These are phyloP conservation scores for Batkoa obscura DNA, from an alignment of 371 early-diverging fungal genomes.

Conservation along the genomic window DNA sequence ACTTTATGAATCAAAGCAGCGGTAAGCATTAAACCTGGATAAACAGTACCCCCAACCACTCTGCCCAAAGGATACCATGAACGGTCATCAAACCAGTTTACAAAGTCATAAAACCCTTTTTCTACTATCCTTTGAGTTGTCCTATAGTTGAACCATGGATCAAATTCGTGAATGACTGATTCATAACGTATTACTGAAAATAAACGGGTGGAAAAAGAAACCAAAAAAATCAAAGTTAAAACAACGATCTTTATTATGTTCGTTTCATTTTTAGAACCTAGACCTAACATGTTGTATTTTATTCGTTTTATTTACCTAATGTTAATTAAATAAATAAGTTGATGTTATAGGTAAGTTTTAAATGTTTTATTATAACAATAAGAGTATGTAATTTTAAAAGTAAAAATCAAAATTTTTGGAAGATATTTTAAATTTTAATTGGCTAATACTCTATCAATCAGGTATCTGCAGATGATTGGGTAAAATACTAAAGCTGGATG, in stretches of 20 bases:
- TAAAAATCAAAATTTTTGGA: too few species aligned
- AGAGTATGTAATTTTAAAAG: too few species aligned
- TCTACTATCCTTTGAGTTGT: constrained; percentile 91
- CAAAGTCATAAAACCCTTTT: constrained; percentile 91
- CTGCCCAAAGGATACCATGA: constrained; percentile 98
- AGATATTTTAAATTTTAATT: too few species aligned
- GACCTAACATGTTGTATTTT: constrained; percentile 1
- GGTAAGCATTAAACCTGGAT: constrained; percentile 96
- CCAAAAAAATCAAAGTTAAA: constrained; percentile 65
- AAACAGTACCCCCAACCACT: constrained; percentile 95
- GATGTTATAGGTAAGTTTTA: too few species aligned
- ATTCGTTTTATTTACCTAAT: too few species aligned
- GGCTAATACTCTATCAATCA: too few species aligned
- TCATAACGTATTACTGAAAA: constrained; percentile 93
- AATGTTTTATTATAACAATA: too few species aligned
- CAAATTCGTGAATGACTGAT: constrained; percentile 97
- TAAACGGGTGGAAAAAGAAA: constrained; percentile 82
- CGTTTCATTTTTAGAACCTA: constrained; percentile 5
- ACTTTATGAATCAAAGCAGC: constrained; percentile 89
- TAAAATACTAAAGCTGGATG: too few species aligned
- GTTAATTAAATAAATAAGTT: too few species aligned
- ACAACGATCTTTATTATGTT: constrained; percentile 41
- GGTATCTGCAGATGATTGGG: too few species aligned
- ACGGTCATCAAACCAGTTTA: constrained; percentile 97
- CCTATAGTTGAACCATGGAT: constrained; percentile 99